Evolutionary conservation across 2,329 filamentous ascomycete genomes (phyloP), one percentile per base, ranked within the genome.

Genomic region (Aspergillus piperis): DNA sequence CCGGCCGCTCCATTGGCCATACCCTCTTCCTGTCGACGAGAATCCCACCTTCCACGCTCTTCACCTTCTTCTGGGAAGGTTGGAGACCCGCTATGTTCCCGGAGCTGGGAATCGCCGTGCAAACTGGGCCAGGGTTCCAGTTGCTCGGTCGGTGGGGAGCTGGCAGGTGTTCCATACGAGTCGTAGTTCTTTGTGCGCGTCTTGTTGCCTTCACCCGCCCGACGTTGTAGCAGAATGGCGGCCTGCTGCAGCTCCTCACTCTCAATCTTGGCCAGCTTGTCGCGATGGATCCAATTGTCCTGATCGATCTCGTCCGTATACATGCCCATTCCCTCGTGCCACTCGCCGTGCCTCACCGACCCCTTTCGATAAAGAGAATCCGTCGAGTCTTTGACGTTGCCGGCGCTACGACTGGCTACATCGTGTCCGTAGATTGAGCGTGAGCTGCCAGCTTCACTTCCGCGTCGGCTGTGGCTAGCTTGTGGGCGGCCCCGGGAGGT

Each of bases 11-110:
- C 61, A 66, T 72, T 87, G 66, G 80, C 78, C 25, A 89, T 88
- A 62, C 91, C 89, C 72, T 96, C 92, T 67, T 93, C 90, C 2
- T 90, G 89, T 19, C 86, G 84, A 59, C 90, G 84, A 57, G 93
- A 80, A 73, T 96, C 91, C 86, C 90, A 93, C 52, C 78, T 77
- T 17, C 84, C 79, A 49, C 69, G 72, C 30, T 82, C 32, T 36
- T 36, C 80, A 41, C 68, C 65, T 30, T 68, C 70, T 57, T 78
- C 78, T 27, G 78, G 75, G 5, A 62, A 76, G n/a, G 72, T 71
- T 3, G 68, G 68, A 25, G 74, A 74, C 41, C 66, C 63, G 23
- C 71, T 59, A 38, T 70, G 68, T 23, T 71, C 68, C 23, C 65
- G 68, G 51, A 73, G 71, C 23, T 44, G 47, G 15, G 53, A 32